Conservation (phyloP, 768 basidiomycete genomes). For the Cyathus striatus region DNA sequence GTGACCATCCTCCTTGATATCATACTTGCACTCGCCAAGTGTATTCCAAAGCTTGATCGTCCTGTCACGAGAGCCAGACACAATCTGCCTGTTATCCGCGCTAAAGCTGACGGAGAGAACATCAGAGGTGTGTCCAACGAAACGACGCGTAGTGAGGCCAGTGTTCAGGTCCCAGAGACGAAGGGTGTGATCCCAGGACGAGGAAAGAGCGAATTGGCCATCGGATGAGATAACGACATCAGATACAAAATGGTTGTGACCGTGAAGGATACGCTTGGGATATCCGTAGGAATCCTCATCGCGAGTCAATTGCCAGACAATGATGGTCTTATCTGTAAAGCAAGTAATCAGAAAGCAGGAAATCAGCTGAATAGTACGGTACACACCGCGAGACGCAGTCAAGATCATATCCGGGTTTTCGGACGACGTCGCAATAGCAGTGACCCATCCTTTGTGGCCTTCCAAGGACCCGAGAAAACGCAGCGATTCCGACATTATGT, state of each 20-base stretch:
- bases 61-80: slow-evolving; percentile 94
- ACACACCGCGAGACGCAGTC: slow-evolving; percentile 91
- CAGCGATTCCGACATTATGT: slow-evolving; percentile 75
- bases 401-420: slow-evolving; percentile 99
- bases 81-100: slow-evolving; percentile 99
- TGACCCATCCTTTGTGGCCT: slow-evolving; percentile 97
- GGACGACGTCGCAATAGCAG: slow-evolving; percentile 95
- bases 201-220: slow-evolving; percentile 98
- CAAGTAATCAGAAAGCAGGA: slow-evolving; percentile 14
- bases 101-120: slow-evolving; percentile 99
- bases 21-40: slow-evolving; percentile 99
- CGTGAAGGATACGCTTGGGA: slow-evolving; percentile 95
- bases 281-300: slow-evolving; percentile 88
- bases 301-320: slow-evolving; percentile 98
- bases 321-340: slow-evolving; percentile 93
- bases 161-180: slow-evolving; percentile 99
- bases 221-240: slow-evolving; percentile 99
- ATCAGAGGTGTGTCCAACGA: slow-evolving; percentile 97
- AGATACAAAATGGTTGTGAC: slow-evolving; percentile 99
- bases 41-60: slow-evolving; percentile 99
- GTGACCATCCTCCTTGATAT: slow-evolving; percentile 99
- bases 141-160: slow-evolving; percentile 91
- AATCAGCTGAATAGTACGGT: slow-evolving; percentile 13
- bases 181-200: slow-evolving; percentile 99
- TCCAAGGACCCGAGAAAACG: slow-evolving; percentile 88